Conservation (phyloP, 345 rosid species). For the Kernera saxatilis region DNA sequence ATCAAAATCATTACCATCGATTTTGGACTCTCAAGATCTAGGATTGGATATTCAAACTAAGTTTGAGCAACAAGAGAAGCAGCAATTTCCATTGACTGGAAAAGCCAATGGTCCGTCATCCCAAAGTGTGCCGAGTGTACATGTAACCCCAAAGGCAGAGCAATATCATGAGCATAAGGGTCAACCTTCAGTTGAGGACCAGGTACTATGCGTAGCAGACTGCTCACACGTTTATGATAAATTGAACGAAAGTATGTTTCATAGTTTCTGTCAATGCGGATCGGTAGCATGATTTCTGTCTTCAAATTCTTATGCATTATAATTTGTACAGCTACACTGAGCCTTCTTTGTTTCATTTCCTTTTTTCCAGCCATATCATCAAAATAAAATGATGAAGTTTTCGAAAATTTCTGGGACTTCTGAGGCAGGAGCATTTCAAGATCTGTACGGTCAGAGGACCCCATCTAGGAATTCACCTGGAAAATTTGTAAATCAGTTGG, state of each 20-base stretch:
- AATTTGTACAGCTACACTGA: slow-evolving; percentile 1
- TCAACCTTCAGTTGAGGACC: slow-evolving; percentile 31
- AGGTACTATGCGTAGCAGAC: slow-evolving; percentile 46
- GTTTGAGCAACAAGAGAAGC: slow-evolving; percentile 47
- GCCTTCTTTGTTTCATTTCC: neutral
- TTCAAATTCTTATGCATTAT: slow-evolving; percentile 2
- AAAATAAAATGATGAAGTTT: slow-evolving; percentile 43
- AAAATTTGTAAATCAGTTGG: slow-evolving; percentile 37
- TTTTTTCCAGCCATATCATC: slow-evolving; percentile 44
- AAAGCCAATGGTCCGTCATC: slow-evolving; percentile 41
- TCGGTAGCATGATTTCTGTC: neutral
- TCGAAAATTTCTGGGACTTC: slow-evolving; percentile 38
- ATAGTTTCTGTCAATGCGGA: neutral
- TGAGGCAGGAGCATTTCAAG: slow-evolving; percentile 36
- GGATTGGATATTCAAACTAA: slow-evolving; percentile 44
- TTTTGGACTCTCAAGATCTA: slow-evolving; percentile 43
- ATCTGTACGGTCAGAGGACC: slow-evolving; percentile 41
- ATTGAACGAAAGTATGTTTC: slow-evolving; percentile 9
- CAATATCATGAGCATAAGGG: slow-evolving; percentile 36
- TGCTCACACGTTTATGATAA: neutral
- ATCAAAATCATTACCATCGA: slow-evolving; percentile 43
- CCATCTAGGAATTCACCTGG: slow-evolving; percentile 32
- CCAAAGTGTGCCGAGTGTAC: slow-evolving; percentile 33
- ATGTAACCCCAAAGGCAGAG: slow-evolving; percentile 23
- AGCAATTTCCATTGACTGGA: slow-evolving; percentile 34